phyloP scores from a whole-genome alignment of 306 rosid species.

The Neltuma alba region DNA sequence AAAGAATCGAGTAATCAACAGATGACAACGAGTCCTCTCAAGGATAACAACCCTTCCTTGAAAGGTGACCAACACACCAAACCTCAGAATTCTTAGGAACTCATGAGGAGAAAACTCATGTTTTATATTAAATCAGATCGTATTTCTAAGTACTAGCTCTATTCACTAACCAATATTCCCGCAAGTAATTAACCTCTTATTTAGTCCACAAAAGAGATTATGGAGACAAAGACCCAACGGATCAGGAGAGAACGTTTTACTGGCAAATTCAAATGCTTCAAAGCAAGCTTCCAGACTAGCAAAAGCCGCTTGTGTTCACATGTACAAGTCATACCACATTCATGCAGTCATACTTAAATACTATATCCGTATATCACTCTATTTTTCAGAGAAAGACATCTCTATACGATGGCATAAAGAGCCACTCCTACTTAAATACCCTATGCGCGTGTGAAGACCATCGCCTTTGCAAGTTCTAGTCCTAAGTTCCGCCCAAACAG shows the following conservation, averaged over 20 bases:
- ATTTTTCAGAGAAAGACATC: slow-evolving; percentile 28
- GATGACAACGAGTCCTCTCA: too few species aligned
- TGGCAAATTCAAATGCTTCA: background rate
- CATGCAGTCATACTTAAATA: background rate
- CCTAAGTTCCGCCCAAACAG: slow-evolving; percentile 55
- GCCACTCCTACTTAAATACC: background rate
- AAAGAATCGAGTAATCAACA: too few species aligned
- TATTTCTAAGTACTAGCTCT: background rate
- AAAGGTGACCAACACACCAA: too few species aligned
- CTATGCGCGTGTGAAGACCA: slow-evolving; percentile 49
- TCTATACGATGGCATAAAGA: background rate
- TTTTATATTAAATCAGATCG: too few species aligned
- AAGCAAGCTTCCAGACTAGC: background rate
- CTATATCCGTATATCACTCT: background rate
- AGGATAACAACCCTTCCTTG: background rate
- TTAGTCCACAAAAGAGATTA: background rate
- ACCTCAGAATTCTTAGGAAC: too few species aligned
- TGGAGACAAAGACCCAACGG: background rate
- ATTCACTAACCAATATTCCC: background rate
- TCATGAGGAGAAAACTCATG: too few species aligned
- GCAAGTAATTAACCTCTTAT: background rate
- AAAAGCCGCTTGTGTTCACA: background rate
- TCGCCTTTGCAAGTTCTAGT: slow-evolving; percentile 47
- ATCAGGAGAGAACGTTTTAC: background rate
- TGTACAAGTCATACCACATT: background rate